These are phyloP conservation scores for Starmerella gropengiesseri DNA, from an alignment of 805 yeast genomes.

Conservation along the genomic window DNA sequence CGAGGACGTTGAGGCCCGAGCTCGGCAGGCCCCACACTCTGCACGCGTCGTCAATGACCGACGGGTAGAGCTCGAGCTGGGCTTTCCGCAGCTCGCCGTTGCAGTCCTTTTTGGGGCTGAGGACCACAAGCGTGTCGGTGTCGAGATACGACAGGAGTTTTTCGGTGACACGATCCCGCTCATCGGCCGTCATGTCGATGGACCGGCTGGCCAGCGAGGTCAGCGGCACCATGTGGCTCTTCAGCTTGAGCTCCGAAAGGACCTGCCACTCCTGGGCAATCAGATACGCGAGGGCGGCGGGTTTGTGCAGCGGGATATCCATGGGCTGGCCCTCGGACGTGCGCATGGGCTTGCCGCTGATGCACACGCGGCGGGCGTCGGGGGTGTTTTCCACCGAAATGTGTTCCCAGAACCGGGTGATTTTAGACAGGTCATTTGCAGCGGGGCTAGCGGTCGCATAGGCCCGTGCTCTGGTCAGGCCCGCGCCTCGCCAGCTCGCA, in stretches of 20 bases:
- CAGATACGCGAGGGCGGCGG: conserved; percentile 51
- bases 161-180: conserved; percentile 48
- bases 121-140: conserved; percentile 84
- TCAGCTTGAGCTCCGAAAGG: conserved; percentile 51
- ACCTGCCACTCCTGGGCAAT: conserved; percentile 82
- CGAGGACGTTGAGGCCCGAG: conserved; percentile 43
- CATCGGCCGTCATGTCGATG: conserved; percentile 53
- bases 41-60: conserved; percentile 61
- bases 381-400: conserved; percentile 38
- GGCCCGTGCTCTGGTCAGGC: no score
- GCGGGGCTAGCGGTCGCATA: not conserved
- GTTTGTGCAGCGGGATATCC: conserved; percentile 43
- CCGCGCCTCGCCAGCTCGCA: no score
- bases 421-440: conserved; percentile 2
- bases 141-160: conserved; percentile 73
- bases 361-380: conserved; percentile 41
- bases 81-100: conserved; percentile 69
- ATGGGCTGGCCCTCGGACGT: conserved; percentile 75
- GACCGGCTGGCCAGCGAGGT: conserved; percentile 83
- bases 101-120: conserved; percentile 70
- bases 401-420: conserved; percentile 66
- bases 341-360: conserved; percentile 66
- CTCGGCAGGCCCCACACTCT: conserved; percentile 35
- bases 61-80: conserved; percentile 70
- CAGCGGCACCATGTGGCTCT: conserved; percentile 70